Conservation (phyloP, 2,329 filamentous ascomycete genomes). For the Hypoxylon sp. region DNA sequence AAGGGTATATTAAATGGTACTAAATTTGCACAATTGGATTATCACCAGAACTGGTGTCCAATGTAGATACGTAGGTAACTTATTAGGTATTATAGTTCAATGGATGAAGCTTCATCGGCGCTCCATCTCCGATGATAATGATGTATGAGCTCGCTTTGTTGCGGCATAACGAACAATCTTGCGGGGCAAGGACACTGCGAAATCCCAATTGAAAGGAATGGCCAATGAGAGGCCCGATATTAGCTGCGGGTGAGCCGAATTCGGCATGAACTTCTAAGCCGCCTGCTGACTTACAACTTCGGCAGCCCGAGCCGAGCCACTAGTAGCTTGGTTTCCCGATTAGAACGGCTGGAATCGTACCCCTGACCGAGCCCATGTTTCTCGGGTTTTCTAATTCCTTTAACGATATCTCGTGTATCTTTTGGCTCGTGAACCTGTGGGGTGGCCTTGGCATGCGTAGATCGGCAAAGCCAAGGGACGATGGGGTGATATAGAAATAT, state of each 20-base stretch:
- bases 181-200: constrained; percentile 33
- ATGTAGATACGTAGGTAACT: constrained; percentile 16
- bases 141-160: constrained; percentile 46
- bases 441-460: constrained; percentile 4
- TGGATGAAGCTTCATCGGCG: constrained; percentile 40
- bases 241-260: constrained; percentile 41
- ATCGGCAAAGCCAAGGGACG: not conserved
- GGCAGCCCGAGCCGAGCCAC: constrained; percentile 16
- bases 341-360: constrained; percentile 12
- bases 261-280: constrained; percentile 41
- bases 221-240: constrained; percentile 36
- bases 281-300: constrained; percentile 17
- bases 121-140: constrained; percentile 35
- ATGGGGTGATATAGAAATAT: constrained; percentile 9
- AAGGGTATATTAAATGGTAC: constrained; percentile 20
- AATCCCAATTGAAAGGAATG: constrained; percentile 27
- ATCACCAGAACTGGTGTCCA: constrained; percentile 3
- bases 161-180: constrained; percentile 39
- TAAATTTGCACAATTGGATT: constrained; percentile 8
- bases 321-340: constrained; percentile 10
- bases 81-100: constrained; percentile 26
- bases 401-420: not conserved
- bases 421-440: constrained; percentile 6
- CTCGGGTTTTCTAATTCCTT: constrained; percentile 8
- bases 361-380: constrained; percentile 6